A percentile compares a stretch with the other conserved stretches of the same genome.
phyloP scores from a whole-genome alignment of 768 basidiomycete genomes.

The Boletus insuetus region DNA sequence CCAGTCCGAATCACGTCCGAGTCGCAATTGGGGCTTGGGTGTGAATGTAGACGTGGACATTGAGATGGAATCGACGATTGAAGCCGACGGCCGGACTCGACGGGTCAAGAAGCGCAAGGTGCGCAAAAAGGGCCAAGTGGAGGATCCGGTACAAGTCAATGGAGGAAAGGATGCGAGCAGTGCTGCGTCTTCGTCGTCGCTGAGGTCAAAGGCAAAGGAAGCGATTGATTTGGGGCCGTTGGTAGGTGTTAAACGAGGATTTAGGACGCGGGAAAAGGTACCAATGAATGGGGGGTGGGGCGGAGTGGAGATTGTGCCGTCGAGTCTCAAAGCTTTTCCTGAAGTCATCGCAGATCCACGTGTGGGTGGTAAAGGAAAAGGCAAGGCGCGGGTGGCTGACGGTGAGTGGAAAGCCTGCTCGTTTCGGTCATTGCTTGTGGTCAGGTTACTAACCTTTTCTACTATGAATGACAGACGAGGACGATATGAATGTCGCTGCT shows the following conservation, averaged over 20 bases:
- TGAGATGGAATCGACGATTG: conserved; percentile 13
- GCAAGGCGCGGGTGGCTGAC: conserved; percentile 13
- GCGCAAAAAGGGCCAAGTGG: conserved; percentile 15
- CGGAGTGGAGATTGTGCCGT: conserved; percentile 55
- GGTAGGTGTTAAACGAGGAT: conserved; percentile 57
- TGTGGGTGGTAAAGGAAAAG: conserved; percentile 17
- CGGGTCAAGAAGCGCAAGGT: conserved; percentile 21
- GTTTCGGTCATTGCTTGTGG: background rate
- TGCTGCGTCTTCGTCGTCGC: background rate
- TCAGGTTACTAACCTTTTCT: background rate
- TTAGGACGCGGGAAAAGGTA: conserved; percentile 56
- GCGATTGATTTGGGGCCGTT: conserved; percentile 59
- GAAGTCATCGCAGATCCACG: conserved; percentile 5
- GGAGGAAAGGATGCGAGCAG: background rate
- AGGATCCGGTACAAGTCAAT: conserved; percentile 30
- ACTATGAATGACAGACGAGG: background rate
- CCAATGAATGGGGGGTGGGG: conserved; percentile 60
- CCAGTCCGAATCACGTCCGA: background rate
- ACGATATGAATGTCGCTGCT: conserved; percentile 16
- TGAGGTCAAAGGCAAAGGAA: background rate
- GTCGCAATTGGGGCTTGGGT: conserved; percentile 19
- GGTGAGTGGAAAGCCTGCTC: conserved; percentile 17
- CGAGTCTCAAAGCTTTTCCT: conserved; percentile 20
- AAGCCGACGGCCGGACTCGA: conserved; percentile 3
- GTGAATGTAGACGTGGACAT: conserved; percentile 26